phyloP scores from a whole-genome alignment of 2,329 filamentous ascomycete species.

The Botrytis elliptica region DNA sequence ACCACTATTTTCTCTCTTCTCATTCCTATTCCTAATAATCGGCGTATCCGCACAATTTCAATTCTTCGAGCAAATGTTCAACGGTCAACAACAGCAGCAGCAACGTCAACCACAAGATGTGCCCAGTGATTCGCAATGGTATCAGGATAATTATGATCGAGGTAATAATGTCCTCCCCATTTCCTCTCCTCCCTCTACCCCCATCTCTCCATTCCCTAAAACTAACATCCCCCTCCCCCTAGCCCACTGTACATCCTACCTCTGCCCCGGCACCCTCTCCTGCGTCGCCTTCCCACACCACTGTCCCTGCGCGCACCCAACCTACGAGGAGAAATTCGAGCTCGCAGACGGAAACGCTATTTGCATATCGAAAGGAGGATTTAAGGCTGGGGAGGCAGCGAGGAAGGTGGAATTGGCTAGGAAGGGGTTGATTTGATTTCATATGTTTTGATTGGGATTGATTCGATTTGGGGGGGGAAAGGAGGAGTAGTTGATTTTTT shows the following conservation, averaged over 20 bases:
- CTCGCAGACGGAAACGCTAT: constrained; percentile 68
- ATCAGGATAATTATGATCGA: constrained; percentile 67
- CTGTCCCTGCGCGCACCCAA: constrained; percentile 84
- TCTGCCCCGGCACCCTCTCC: constrained; percentile 90
- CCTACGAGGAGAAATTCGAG: constrained; percentile 76
- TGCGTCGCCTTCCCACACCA: constrained; percentile 97
- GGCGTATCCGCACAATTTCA: constrained; percentile 77
- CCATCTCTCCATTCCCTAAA: background rate
- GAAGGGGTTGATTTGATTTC: constrained; percentile 66
- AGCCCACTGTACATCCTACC: constrained; percentile 90
- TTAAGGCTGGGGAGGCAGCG: constrained; percentile 66
- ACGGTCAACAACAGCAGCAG: constrained; percentile 54
- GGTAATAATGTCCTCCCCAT: constrained; percentile 47
- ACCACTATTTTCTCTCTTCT: constrained; percentile 43
- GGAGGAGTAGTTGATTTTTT: background rate
- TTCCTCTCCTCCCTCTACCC: background rate
- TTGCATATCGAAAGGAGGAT: constrained; percentile 74
- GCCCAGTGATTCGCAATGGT: constrained; percentile 78
- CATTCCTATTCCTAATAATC: constrained; percentile 58
- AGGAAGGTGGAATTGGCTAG: constrained; percentile 77
- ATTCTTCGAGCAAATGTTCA: constrained; percentile 99
- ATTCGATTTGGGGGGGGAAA: constrained; percentile 21
- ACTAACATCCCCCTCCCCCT: constrained; percentile 18
- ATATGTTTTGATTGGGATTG: constrained; percentile 39
- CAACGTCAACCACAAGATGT: constrained; percentile 67